A percentile compares a stretch with the other conserved stretches of the same genome.
Conservation (phyloP, 257 asterid genomes). For the Lycium ferocissimum region DNA sequence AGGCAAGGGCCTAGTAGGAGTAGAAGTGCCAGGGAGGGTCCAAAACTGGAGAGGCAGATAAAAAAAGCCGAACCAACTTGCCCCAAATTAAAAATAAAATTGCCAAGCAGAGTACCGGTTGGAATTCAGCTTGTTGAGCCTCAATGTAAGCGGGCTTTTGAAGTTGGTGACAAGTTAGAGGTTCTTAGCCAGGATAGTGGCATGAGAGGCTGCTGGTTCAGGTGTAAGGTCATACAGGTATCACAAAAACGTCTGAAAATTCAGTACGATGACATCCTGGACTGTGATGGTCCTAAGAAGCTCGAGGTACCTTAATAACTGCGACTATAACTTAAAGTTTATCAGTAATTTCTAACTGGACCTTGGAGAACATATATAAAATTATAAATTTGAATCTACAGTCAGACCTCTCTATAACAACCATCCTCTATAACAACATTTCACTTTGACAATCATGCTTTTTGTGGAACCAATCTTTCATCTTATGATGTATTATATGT, state of each 20-base stretch:
- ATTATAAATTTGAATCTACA: background rate
- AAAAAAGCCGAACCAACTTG: constrained; percentile 34
- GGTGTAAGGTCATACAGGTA: constrained; percentile 54
- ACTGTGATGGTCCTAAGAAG: constrained; percentile 43
- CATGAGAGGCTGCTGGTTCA: constrained; percentile 71
- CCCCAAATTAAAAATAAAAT: constrained; percentile 39
- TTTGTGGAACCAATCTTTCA: too few species aligned
- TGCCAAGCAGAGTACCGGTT: constrained; percentile 24
- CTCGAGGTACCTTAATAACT: constrained; percentile 51
- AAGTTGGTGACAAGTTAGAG: constrained; percentile 47
- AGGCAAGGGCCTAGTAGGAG: constrained; percentile 25
- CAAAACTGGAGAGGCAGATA: constrained; percentile 21
- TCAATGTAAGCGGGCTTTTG: constrained; percentile 10
- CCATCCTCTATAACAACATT: too few species aligned
- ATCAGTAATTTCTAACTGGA: background rate
- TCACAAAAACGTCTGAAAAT: constrained; percentile 44
- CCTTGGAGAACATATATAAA: background rate
- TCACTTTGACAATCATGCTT: too few species aligned
- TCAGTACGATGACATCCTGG: constrained; percentile 54
- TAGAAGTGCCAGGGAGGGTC: constrained; percentile 25
- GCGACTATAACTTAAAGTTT: background rate
- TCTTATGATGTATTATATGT: too few species aligned
- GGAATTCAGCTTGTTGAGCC: constrained; percentile 31
- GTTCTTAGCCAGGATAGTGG: constrained; percentile 68
- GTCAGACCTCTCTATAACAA: too few species aligned